Base-by-base conservation (phyloP, 169 alveolate species). In the Plasmodium malariae region DNA sequence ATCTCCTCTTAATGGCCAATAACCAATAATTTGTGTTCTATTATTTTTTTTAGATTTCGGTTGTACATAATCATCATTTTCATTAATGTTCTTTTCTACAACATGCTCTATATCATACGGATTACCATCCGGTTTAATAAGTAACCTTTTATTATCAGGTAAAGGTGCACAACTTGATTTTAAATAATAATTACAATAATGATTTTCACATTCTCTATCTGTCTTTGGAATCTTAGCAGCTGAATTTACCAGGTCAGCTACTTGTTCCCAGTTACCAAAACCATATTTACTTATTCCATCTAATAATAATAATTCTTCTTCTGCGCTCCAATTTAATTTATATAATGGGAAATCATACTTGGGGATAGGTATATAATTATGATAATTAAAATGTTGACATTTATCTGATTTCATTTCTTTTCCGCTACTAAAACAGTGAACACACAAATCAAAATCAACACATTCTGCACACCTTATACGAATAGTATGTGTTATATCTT, bases 1-100 rank as follows among this genome's bases (percentile, higher is more conserved):
- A 88, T 98, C 99, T 5, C 99, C 99, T 90, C 99, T 95, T 74
- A 97, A 92, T 21, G 99, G 99, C 98, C 98, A 94, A 88, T 97
- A 98, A 1, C 99, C 99, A 40, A 96, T 94, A 37, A 94, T 93
- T 74, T 95, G 96, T 21, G 96, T 96, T 74, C 96, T 93, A 40
- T 95, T 94, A 59, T 88, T 93, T 32, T 93, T 90, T 63, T 83
- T 87, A 48, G 72, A 88, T 74, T 80, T 90, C 9, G 93, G 65
- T 26, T 92, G 62, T 5, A 43, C 91, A 62, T 45, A 54, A 26
- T 60, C 71, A 7, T 89, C 92, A 37, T 45, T 65, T 74, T 87
- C 85, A 36, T 74, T 88, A 24, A 59, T 14, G 55, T 62, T 72
- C n/a, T 74, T 73, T 54, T 57, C 80, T 36, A 74, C 14, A 40